Percentiles rank a stretch among this genome's conserved stretches.
Conservation (phyloP, 192 early-diverging fungal genomes). For the Piromyces finnis region DNA sequence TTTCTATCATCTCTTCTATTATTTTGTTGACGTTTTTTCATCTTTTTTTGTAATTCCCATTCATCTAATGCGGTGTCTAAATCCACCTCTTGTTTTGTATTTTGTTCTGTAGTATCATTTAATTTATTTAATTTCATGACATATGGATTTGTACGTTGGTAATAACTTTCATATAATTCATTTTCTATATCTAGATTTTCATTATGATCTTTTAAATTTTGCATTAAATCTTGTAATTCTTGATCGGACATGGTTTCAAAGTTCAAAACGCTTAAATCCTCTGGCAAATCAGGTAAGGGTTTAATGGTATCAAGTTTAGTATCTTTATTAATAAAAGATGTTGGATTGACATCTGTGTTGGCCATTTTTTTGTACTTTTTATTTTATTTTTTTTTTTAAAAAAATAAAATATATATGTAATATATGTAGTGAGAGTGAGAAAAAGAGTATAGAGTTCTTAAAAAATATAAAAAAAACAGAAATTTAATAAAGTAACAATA, state of each 20-base stretch:
- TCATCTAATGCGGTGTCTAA: not conserved
- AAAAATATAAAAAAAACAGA: too few relatives aligned
- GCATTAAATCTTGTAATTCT: not conserved
- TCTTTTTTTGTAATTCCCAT: conserved; percentile 2
- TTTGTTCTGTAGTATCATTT: not conserved
- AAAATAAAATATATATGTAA: too few relatives aligned
- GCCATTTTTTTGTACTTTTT: not conserved
- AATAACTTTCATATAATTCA: conserved; percentile 26
- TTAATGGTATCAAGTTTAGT: not conserved
- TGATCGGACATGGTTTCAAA: not conserved
- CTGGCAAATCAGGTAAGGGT: not conserved
- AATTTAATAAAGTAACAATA: too few relatives aligned
- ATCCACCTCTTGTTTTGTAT: not conserved
- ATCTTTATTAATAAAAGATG: not conserved
- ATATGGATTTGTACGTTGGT: conserved; percentile 16
- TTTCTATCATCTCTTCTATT: not conserved
- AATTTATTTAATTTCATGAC: not conserved
- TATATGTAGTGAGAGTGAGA: too few relatives aligned
- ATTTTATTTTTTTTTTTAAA: too few relatives aligned
- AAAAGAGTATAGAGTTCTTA: too few relatives aligned
- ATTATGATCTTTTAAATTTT: not conserved
- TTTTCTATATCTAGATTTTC: conserved; percentile 23
- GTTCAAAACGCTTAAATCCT: not conserved
- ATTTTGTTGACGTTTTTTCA: not conserved
- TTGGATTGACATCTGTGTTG: not conserved